These are phyloP conservation scores for Triangularia verruculosa DNA, from an alignment of 2,329 filamentous ascomycete species.

Conservation along the genomic window DNA sequence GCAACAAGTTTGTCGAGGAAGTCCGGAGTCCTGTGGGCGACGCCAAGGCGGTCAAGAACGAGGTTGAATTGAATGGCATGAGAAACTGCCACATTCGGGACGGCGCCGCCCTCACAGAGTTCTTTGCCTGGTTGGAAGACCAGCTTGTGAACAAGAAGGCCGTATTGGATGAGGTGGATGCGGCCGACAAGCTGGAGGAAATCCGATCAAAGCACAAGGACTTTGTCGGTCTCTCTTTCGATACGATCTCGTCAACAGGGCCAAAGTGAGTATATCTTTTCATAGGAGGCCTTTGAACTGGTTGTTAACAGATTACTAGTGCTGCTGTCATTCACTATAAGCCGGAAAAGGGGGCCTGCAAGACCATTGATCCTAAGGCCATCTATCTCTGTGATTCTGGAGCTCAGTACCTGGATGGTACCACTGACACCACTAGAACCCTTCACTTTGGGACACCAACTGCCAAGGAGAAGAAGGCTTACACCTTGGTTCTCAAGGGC, in stretches of 20 bases:
- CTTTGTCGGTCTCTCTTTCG: conserved; percentile 88
- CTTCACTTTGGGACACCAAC: conserved; percentile 87
- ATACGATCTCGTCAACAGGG: conserved; percentile 93
- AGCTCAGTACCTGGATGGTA: conserved; percentile 93
- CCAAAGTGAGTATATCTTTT: conserved; percentile 53
- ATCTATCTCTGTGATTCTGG: conserved; percentile 97
- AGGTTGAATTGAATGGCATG: conserved; percentile 88
- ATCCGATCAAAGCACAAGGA: conserved; percentile 65
- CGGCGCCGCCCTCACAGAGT: conserved; percentile 84
- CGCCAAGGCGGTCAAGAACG: conserved; percentile 92
- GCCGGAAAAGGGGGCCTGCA: conserved; percentile 77
- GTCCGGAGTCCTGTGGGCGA: conserved; percentile 82
- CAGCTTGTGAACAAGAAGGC: conserved; percentile 72
- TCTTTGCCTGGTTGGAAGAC: conserved; percentile 95
- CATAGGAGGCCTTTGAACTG: conserved; percentile 1
- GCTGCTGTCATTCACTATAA: conserved; percentile 96
- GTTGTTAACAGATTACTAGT: conserved; percentile 45
- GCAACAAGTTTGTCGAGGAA: conserved; percentile 81
- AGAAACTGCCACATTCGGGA: conserved; percentile 89
- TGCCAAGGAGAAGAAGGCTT: conserved; percentile 79
- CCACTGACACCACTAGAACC: conserved; percentile 92
- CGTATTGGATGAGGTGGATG: conserved; percentile 80
- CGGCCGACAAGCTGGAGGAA: conserved; percentile 84
- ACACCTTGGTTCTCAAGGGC: conserved; percentile 92
- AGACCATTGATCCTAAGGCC: conserved; percentile 75